phyloP scores from a whole-genome alignment of 768 basidiomycete genomes.

The Solioccasus polychromus region DNA sequence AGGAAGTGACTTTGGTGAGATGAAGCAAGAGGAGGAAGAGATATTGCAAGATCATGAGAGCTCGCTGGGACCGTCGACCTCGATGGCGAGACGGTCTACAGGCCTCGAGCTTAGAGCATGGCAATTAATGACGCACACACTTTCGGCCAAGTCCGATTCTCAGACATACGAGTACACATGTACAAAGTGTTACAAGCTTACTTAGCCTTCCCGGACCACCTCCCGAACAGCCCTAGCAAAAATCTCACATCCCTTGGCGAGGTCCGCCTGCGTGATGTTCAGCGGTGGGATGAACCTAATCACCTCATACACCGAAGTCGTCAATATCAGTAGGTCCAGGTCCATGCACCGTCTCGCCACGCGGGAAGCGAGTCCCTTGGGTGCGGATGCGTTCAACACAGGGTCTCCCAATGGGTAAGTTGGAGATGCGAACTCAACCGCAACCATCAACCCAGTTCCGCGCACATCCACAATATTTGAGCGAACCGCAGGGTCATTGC shows the following conservation, averaged over 20 bases:
- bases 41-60: constrained; percentile 16
- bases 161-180: not conserved
- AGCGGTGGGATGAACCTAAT: constrained; percentile 92
- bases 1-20: constrained; percentile 30
- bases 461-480: constrained; percentile 81
- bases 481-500: constrained; percentile 47
- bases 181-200: not conserved
- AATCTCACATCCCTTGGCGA: constrained; percentile 63
- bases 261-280: constrained; percentile 73
- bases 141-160: constrained; percentile 9
- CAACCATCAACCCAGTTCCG: constrained; percentile 88
- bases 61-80: constrained; percentile 9
- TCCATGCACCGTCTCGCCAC: constrained; percentile 81
- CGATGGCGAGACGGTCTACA: constrained; percentile 16
- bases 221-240: constrained; percentile 72
- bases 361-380: constrained; percentile 59
- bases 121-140: not conserved
- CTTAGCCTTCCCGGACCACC: constrained; percentile 46
- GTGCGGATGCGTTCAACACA: constrained; percentile 33
- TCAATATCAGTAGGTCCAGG: constrained; percentile 82
- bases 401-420: constrained; percentile 52
- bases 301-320: constrained; percentile 86
- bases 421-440: constrained; percentile 71
- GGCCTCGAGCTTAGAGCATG: constrained; percentile 11
- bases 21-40: constrained; percentile 5